phyloP scores from a whole-genome alignment of 805 yeast species.

The Candida verbasci region DNA sequence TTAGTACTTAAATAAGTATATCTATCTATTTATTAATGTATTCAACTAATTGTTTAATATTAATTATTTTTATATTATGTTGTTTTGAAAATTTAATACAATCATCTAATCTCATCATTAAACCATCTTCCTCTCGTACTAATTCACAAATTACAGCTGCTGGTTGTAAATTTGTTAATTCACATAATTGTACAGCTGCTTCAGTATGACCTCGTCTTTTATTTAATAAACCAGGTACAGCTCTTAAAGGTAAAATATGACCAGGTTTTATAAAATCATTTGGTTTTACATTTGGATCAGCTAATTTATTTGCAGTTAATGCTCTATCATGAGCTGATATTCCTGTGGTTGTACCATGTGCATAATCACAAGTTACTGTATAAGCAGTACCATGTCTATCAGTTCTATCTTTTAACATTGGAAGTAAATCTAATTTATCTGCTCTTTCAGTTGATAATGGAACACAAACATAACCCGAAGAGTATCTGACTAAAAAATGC shows the following conservation, averaged over 20 bases:
- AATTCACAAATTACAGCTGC: slow-evolving; percentile 93
- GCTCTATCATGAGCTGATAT: slow-evolving; percentile 94
- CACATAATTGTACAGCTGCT: slow-evolving; percentile 87
- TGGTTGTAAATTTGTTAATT: slow-evolving; percentile 70
- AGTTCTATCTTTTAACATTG: slow-evolving; percentile 57
- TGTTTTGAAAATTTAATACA: slow-evolving; percentile 66
- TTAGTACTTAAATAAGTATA: slow-evolving; percentile 25
- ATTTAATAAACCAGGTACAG: slow-evolving; percentile 77
- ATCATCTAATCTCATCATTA: slow-evolving; percentile 91
- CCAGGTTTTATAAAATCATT: slow-evolving; percentile 86
- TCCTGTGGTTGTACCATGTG: slow-evolving; percentile 93
- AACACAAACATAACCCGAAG: slow-evolving; percentile 91
- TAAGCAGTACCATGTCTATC: slow-evolving; percentile 98
- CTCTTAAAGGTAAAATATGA: slow-evolving; percentile 88
- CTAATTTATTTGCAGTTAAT: slow-evolving; percentile 68
- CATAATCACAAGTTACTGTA: slow-evolving; percentile 84
- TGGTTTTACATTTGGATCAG: slow-evolving; percentile 53
- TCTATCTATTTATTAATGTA: slow-evolving; percentile 6
- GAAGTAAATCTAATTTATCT: slow-evolving; percentile 72
- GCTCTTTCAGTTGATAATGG: slow-evolving; percentile 80
- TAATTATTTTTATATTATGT: slow-evolving; percentile 64
- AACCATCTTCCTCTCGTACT: slow-evolving; percentile 88
- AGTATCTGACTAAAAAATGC: slow-evolving; percentile 88
- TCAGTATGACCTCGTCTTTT: slow-evolving; percentile 94
- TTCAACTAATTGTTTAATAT: slow-evolving; percentile 69